Conservation (phyloP, 805 yeast species). For the Cyberlindnera xylosilytica region DNA sequence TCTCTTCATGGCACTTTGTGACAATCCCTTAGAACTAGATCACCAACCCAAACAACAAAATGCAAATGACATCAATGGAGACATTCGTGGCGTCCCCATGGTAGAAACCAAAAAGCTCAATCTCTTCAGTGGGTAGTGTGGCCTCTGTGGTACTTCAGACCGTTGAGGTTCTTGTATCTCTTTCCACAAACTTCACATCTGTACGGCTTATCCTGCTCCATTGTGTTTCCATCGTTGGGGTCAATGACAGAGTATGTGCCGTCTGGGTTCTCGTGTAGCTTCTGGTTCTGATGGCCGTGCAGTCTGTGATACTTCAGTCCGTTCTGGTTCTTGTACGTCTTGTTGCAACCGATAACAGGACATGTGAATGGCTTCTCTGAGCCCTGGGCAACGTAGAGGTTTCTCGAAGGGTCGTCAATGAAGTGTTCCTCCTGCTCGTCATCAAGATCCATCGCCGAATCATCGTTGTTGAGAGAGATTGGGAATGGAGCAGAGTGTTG, state of each 20-base stretch:
- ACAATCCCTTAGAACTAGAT: no score
- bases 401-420: slow-evolving; percentile 96
- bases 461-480: slow-evolving; percentile 31
- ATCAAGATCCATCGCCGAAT: slow-evolving; percentile 31
- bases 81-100: no score
- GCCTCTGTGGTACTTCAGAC: slow-evolving; percentile 94
- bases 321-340: slow-evolving; percentile 95
- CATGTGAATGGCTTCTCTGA: slow-evolving; percentile 95
- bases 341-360: slow-evolving; percentile 97
- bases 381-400: slow-evolving; percentile 87
- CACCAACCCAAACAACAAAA: background rate
- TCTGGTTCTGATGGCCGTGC: slow-evolving; percentile 97
- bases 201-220: slow-evolving; percentile 97
- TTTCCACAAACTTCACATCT: slow-evolving; percentile 98
- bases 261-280: slow-evolving; percentile 83
- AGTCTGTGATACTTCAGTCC: slow-evolving; percentile 93
- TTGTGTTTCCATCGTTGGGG: slow-evolving; percentile 91
- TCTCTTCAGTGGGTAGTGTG: slow-evolving; percentile 93
- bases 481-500: slow-evolving; percentile 29
- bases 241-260: slow-evolving; percentile 91
- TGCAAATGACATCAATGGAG: background rate
- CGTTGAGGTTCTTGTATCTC: slow-evolving; percentile 92
- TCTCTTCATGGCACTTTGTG: no score
- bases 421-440: slow-evolving; percentile 71
- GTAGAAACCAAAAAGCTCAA: no score